Percentiles rank a stretch among this genome's conserved stretches.
phyloP scores from a whole-genome alignment of 2,329 filamentous ascomycete genomes.

The Penicillium sp. region DNA sequence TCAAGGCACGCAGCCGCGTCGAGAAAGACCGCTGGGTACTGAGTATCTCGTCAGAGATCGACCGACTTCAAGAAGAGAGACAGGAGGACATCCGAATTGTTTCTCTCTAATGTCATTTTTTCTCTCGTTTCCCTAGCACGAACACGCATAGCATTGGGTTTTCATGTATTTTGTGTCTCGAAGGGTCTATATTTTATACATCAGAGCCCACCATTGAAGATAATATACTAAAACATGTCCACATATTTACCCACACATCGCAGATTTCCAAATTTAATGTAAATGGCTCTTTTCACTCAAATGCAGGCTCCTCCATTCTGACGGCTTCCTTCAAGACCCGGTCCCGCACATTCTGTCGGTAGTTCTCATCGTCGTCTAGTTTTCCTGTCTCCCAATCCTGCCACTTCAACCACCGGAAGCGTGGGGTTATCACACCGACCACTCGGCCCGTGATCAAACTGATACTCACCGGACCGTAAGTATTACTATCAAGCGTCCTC shows the following conservation, averaged over 20 bases:
- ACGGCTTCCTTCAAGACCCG: constrained; percentile 39
- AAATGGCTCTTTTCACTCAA: not conserved
- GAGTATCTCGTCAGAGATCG: constrained; percentile 64
- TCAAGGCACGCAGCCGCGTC: constrained; percentile 62
- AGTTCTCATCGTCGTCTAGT: constrained; percentile 22
- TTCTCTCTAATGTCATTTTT: constrained; percentile 10
- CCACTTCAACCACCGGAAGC: constrained; percentile 37
- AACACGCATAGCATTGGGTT: constrained; percentile 3
- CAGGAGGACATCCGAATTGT: constrained; percentile 52
- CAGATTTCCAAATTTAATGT: not conserved
- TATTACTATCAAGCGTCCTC: constrained; percentile 78
- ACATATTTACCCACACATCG: not conserved
- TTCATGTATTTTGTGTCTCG: not conserved
- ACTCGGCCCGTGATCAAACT: constrained; percentile 73
- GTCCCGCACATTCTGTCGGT: constrained; percentile 35
- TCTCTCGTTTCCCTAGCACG: constrained; percentile 1
- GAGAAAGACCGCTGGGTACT: constrained; percentile 69
- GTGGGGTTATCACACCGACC: constrained; percentile 68
- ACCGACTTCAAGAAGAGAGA: constrained; percentile 50
- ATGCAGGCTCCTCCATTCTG: constrained; percentile 28
- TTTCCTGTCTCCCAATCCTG: constrained; percentile 36
- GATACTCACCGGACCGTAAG: constrained; percentile 79
- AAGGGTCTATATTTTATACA: not conserved
- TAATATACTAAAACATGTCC: constrained; percentile 20
- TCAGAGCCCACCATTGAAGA: not conserved